Evolutionary conservation across 805 yeast species (phyloP), one percentile per base, ranked within the genome.

Genomic region (Candida nonsorbophila): DNA sequence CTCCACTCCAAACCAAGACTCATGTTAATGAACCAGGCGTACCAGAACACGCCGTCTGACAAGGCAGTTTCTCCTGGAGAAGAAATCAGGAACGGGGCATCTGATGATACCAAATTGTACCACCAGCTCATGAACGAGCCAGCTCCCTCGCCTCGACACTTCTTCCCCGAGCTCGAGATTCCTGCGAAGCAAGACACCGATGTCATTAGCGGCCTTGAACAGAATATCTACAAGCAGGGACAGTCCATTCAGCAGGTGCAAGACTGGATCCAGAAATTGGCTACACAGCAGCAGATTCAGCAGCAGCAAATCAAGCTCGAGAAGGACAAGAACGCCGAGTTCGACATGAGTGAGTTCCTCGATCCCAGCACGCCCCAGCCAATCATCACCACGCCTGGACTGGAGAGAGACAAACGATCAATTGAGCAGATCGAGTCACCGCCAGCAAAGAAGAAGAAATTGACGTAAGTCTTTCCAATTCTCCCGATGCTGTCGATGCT

Each of bases 171-270:
- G 10, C 7, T 18, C 10, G 20, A 10, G 10, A 18, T 10, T 7
- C 20, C 20, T 7, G 10, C 10, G 20, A 10, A 18, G 10, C 20
- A 18, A 18, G 36, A 14, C 9, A 33, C 30, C 15, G 54, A 53
- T 19, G n/a, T 41, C 3, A 42, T 56, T 31, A 37, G 56, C 14
- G 70, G 63, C 12, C 58, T 74, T 26, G 75, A 73, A 38, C 62
- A 62, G 25, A 73, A 62, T 33, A 51, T 72, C 7, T 51, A 51
- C 27, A 66, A 61, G 41, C 75, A 73, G 38, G 76, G 75, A 8
- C 68, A 63, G 36, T 65, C 75, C 3, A 59, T 74, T 30, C 72
- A 62, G 45, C 77, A 72, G 43, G 74, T 71, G 2, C 74, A 71
- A 44, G 78, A 74, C 36, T 72, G 77, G 77, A 62, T 72, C 26